Conservation (phyloP, 1,284 basidiomycete genomes). For the Ceratobasidium sp. region DNA sequence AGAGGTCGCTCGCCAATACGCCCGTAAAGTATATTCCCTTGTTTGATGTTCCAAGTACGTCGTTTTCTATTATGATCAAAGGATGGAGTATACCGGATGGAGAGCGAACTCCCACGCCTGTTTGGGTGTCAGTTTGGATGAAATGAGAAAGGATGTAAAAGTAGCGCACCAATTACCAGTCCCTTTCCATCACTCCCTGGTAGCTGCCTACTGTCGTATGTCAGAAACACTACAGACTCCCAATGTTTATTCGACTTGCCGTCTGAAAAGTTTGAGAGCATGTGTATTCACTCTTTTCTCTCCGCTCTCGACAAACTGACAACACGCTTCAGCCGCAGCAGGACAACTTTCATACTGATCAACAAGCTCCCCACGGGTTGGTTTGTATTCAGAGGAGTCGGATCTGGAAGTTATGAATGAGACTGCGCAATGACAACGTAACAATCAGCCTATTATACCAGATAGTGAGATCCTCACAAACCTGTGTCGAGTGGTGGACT, state of each 20-base stretch:
- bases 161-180: constrained; percentile 7
- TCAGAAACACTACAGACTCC: background rate
- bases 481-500: background rate
- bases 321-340: constrained; percentile 11
- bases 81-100: background rate
- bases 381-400: constrained; percentile 8
- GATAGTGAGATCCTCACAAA: background rate
- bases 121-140: background rate
- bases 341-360: constrained; percentile 2
- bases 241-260: background rate
- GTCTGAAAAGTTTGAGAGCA: constrained; percentile 8
- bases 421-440: background rate
- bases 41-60: background rate
- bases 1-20: background rate
- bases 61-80: constrained; percentile 14
- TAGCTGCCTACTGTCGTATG: background rate
- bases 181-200: constrained; percentile 13
- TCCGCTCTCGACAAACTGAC: constrained; percentile 8
- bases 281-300: background rate
- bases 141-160: background rate
- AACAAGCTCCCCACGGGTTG: background rate
- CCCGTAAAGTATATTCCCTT: constrained; percentile 27
- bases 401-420: background rate
- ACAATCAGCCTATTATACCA: background rate
- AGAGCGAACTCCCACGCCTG: constrained; percentile 9